Conservation (phyloP, 208 protist species). For the Crithidia expoeki region DNA sequence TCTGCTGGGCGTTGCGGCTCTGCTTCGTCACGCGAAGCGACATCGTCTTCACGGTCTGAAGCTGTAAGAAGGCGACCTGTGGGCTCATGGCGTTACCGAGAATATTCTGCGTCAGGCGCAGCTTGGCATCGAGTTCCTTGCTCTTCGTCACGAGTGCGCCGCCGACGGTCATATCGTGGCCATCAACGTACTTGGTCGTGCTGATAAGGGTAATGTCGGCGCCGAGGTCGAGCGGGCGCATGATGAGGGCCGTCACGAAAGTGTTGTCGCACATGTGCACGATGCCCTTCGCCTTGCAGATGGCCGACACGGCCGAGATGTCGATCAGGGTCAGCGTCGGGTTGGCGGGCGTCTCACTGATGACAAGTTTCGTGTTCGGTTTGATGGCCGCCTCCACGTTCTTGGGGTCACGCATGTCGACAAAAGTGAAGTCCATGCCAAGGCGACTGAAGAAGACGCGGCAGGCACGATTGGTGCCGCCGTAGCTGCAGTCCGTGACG, state of each 20-base stretch:
- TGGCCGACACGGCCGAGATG: constrained; percentile 81
- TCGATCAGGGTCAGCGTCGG: constrained; percentile 94
- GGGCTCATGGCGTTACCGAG: constrained; percentile 93
- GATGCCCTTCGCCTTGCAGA: constrained; percentile 81
- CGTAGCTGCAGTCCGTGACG: constrained; percentile 95
- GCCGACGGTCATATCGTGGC: constrained; percentile 96
- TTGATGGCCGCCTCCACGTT: constrained; percentile 83
- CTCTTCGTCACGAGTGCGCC: constrained; percentile 82
- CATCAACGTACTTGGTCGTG: constrained; percentile 97
- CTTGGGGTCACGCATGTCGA: constrained; percentile 92
- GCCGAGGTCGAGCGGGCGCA: constrained; percentile 93
- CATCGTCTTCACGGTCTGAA: constrained; percentile 96
- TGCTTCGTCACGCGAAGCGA: constrained; percentile 93
- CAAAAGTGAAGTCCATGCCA: constrained; percentile 94
- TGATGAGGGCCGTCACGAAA: constrained; percentile 96
- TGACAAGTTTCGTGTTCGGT: constrained; percentile 94
- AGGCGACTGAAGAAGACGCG: constrained; percentile 87
- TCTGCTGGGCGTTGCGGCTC: constrained; percentile 88
- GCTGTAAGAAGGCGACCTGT: constrained; percentile 93
- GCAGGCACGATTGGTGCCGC: constrained; percentile 93
- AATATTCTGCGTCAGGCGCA: constrained; percentile 94
- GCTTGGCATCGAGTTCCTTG: constrained; percentile 82
- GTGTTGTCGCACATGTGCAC: constrained; percentile 97
- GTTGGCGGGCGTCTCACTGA: constrained; percentile 97
- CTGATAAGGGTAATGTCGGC: constrained; percentile 97